A percentile compares a stretch with the other conserved stretches of the same genome.
Evolutionary conservation across 2,329 filamentous ascomycete species (phyloP).

Genomic region (Fusarium acutatum): DNA sequence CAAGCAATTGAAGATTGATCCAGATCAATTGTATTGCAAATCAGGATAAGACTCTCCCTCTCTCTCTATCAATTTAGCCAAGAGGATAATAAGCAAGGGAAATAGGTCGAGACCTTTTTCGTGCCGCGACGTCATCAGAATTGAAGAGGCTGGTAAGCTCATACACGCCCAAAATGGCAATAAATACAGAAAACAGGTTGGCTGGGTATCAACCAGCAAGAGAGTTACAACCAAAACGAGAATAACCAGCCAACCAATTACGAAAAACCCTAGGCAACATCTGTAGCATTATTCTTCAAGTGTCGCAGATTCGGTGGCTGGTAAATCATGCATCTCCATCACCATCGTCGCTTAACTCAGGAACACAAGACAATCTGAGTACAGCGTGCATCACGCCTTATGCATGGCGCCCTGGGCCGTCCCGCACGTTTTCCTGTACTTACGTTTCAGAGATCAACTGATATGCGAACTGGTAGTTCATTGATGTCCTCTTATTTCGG

Average conservation of each 20-base stretch:
- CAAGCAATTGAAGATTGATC: background rate
- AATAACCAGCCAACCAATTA: background rate
- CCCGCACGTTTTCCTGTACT: background rate
- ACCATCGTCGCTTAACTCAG: conserved; percentile 13
- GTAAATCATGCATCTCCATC: background rate
- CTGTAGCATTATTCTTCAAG: background rate
- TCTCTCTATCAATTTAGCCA: background rate
- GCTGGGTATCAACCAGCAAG: conserved; percentile 15
- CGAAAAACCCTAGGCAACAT: background rate
- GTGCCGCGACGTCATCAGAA: conserved; percentile 20
- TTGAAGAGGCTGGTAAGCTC: conserved; percentile 23
- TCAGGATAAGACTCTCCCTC: background rate
- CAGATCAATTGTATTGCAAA: background rate
- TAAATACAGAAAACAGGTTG: conserved; percentile 21
- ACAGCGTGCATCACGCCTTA: background rate
- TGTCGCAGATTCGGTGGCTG: conserved; percentile 20
- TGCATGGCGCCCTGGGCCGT: conserved; percentile 19
- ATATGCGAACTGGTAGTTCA: background rate
- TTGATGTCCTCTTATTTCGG: background rate
- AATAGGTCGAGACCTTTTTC: conserved; percentile 3
- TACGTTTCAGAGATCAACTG: conserved; percentile 11
- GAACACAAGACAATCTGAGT: conserved; percentile 14
- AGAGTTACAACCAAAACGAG: background rate
- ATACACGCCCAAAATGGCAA: conserved; percentile 16
- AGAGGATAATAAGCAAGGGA: background rate